Evolutionary conservation across 2,329 filamentous ascomycete genomes (phyloP).

Genomic region (Aspergillus pseudoglaucus): DNA sequence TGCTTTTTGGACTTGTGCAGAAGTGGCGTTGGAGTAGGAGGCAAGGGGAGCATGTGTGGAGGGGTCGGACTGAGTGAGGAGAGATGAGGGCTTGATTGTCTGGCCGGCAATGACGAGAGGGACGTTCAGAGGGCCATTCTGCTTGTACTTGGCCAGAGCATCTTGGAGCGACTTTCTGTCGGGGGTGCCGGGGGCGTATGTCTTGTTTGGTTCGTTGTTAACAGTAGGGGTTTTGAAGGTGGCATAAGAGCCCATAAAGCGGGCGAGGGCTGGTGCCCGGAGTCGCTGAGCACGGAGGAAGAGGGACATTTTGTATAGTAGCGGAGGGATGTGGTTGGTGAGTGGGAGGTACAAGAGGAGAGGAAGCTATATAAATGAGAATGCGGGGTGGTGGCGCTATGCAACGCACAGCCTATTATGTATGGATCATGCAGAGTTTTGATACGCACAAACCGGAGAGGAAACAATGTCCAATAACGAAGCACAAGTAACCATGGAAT

Average conservation of each 20-base stretch:
- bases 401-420: too few species aligned
- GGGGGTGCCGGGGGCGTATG: constrained; percentile 76
- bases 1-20: constrained; percentile 67
- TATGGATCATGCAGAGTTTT: too few species aligned
- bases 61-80: constrained; percentile 67
- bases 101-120: constrained; percentile 80
- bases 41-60: constrained; percentile 74
- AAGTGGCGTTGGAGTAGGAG: constrained; percentile 74
- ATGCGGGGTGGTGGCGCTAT: too few species aligned
- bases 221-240: constrained; percentile 83
- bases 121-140: constrained; percentile 65
- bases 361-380: too few species aligned
- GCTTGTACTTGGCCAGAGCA: constrained; percentile 64
- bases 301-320: not conserved
- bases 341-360: too few species aligned
- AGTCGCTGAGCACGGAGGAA: constrained; percentile 2
- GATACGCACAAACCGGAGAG: too few species aligned
- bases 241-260: constrained; percentile 56
- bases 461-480: not conserved
- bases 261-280: constrained; percentile 8
- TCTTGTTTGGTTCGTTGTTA: constrained; percentile 92
- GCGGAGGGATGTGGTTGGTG: too few species aligned
- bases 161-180: constrained; percentile 70
- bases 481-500: not conserved
- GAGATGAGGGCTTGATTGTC: constrained; percentile 40